These are phyloP conservation scores for Silene conica DNA, from an alignment of 148 eudicot genomes.

Conservation along the genomic window DNA sequence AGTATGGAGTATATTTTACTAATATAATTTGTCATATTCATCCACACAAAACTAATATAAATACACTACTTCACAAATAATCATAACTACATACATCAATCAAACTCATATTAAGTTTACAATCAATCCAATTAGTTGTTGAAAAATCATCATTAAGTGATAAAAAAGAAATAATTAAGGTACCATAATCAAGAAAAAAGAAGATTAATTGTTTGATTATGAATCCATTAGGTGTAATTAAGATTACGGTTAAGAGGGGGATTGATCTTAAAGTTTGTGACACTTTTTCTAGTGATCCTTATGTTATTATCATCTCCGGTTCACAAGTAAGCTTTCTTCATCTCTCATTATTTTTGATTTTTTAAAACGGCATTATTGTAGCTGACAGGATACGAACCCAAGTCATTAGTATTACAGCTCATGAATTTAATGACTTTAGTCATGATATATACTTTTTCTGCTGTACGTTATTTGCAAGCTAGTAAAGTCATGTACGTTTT, in stretches of 20 bases:
- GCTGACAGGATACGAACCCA: no score
- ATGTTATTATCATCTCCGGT: conserved; percentile 13
- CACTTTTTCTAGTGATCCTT: conserved; percentile 30
- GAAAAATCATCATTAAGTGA: background rate
- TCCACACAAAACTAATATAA: background rate
- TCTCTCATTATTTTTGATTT: no score
- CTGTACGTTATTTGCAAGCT: no score
- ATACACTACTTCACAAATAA: background rate
- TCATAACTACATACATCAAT: background rate
- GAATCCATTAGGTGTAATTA: conserved; percentile 26
- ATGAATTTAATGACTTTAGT: no score
- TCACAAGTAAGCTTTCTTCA: conserved; percentile 15
- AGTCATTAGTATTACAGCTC: no score
- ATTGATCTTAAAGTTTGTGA: conserved; percentile 30
- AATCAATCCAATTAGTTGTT: no score
- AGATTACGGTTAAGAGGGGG: conserved; percentile 29
- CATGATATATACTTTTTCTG: no score
- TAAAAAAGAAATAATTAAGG: background rate
- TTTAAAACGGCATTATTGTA: no score
- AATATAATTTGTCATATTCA: background rate
- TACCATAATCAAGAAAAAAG: background rate
- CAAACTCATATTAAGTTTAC: background rate
- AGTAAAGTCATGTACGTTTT: no score
- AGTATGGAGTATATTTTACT: no score
- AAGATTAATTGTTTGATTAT: background rate